Evolutionary conservation across 768 basidiomycete genomes (phyloP).

Genomic region (Cystobasidium onofrii): DNA sequence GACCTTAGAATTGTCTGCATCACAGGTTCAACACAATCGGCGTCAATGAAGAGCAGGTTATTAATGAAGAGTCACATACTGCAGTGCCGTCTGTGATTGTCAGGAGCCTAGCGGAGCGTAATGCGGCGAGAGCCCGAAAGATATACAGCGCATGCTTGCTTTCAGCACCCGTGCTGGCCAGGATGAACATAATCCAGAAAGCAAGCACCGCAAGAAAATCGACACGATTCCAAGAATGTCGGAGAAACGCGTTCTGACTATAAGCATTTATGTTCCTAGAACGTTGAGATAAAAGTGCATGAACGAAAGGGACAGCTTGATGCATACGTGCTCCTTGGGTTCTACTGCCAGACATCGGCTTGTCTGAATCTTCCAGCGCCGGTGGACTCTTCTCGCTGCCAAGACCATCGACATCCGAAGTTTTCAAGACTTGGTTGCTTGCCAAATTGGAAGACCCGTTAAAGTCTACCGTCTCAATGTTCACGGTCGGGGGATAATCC

Average conservation of each 20-base stretch:
- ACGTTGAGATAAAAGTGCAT: slow-evolving; percentile 44
- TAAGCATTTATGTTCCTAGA: slow-evolving; percentile 38
- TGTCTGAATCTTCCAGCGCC: too few species aligned
- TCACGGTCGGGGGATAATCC: neutral
- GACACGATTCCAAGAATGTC: slow-evolving; percentile 86
- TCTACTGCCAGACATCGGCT: too few species aligned
- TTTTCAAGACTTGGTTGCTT: too few species aligned
- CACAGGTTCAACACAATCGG: neutral
- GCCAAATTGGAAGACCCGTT: neutral
- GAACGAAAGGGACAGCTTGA: slow-evolving; percentile 47
- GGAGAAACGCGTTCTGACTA: slow-evolving; percentile 64
- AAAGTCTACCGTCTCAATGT: neutral
- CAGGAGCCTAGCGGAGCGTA: slow-evolving; percentile 71
- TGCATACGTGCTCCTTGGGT: too few species aligned
- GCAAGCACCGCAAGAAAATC: slow-evolving; percentile 75
- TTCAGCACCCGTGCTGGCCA: slow-evolving; percentile 65
- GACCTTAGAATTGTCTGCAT: slow-evolving; percentile 76
- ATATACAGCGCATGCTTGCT: slow-evolving; percentile 59
- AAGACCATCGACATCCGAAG: too few species aligned
- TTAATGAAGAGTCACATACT: slow-evolving; percentile 52
- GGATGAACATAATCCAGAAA: slow-evolving; percentile 75
- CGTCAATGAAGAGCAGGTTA: neutral
- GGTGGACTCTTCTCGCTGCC: too few species aligned
- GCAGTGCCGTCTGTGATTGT: slow-evolving; percentile 86
- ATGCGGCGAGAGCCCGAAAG: slow-evolving; percentile 78